Evolutionary conservation across 2,329 filamentous ascomycete genomes (phyloP).

Genomic region (Pyrenophora tritici-repentis): DNA sequence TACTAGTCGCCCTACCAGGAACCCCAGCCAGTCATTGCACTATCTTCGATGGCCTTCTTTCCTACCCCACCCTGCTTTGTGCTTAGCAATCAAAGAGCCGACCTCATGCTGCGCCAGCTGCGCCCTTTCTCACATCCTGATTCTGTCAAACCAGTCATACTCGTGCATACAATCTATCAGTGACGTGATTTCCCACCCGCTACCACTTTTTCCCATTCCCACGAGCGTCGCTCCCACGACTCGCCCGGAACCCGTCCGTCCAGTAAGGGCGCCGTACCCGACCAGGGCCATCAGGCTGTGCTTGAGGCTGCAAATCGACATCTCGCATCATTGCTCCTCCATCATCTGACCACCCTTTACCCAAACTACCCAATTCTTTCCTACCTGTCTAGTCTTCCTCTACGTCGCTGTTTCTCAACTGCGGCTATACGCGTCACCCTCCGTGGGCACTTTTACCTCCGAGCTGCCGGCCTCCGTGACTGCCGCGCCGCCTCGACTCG

Average conservation of each 20-base stretch:
- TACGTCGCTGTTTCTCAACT: constrained; percentile 9
- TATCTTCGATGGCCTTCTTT: constrained; percentile 27
- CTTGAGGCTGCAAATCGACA: constrained; percentile 13
- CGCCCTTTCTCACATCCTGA: constrained; percentile 20
- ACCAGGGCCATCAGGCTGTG: constrained; percentile 13
- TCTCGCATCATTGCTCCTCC: constrained; percentile 14
- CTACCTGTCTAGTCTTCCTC: not conserved
- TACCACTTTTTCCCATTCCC: constrained; percentile 22
- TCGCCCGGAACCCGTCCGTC: constrained; percentile 20
- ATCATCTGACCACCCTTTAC: constrained; percentile 18
- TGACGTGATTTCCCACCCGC: constrained; percentile 9
- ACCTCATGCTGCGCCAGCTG: constrained; percentile 12
- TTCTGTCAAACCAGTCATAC: constrained; percentile 13
- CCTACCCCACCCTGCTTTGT: constrained; percentile 24
- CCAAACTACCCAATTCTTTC: not conserved
- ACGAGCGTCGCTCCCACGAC: constrained; percentile 18
- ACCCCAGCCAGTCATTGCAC: constrained; percentile 18
- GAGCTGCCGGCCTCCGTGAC: not conserved
- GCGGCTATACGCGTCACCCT: constrained; percentile 12
- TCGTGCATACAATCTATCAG: constrained; percentile 18
- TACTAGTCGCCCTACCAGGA: constrained; percentile 20
- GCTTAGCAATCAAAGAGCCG: constrained; percentile 28
- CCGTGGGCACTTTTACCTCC: too few species aligned
- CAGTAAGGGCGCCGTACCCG: constrained; percentile 16
- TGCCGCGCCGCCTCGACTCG: constrained; percentile 13